Base-by-base conservation (phyloP, 768 basidiomycete species). In the Mycena albidolilacea region DNA sequence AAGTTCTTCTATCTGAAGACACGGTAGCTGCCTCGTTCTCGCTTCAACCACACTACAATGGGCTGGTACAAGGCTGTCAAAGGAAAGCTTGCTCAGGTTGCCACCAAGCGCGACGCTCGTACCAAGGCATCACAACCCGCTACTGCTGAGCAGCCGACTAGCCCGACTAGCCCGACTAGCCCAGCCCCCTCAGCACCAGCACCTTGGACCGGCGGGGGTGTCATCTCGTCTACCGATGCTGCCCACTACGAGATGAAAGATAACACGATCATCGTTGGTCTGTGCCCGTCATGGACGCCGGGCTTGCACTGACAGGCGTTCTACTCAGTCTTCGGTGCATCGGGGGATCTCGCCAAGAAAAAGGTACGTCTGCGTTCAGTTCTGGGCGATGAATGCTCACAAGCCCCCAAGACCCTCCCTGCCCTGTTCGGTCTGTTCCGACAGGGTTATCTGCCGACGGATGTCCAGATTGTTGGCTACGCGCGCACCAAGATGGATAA, bases 261-360 rank as follows among this genome's bases (percentile, higher is more conserved):
- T 71, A 96, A 97, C 86, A 97, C 96, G 37, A 81, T 95, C 85
- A 91, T 98, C 85, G 85, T 97, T 78, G 96, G 96, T 94, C 74
- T 77, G 91, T 86, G 43, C 77, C 76, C 57, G 57, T 72, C 44
- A 52, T 63, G 67, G 39, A 57, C 41, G 52, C 46, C 75, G 43
- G 23, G 7, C 66, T 44, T 48, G 6, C 71, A 78, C 76, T 72
- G 64, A 55, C 61, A 39, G 54, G 55, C 50, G 43, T 67, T 1
- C 63, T 67, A 61, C 39, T 12, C 79, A 96, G 97, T 99, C 58
- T 90, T 97, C 72, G 97, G 97, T 68, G 97, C 97, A 3, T 97
- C 96, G 67, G 97, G 97, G 52, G 97, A 99, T 87, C 88, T 99
- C 48, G 97, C 97, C 75, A 97, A 98, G 93, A 99, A 99, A 87